Conservation (phyloP, 2,329 filamentous ascomycete species). For the Didymella pinodella region DNA sequence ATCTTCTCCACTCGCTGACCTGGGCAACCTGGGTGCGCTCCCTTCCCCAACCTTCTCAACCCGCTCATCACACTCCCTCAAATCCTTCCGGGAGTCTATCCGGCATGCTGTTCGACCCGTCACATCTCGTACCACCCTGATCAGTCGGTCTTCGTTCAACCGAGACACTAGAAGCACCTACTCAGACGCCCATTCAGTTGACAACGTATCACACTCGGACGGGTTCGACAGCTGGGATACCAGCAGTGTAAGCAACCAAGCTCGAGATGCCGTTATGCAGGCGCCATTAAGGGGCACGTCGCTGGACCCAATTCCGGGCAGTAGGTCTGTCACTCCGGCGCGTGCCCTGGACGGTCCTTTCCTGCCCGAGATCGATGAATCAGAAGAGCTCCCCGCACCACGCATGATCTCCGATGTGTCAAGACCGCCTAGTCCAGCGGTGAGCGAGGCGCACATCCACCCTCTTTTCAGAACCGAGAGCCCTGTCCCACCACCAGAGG, state of each 20-base stretch:
- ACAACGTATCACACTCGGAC: slow-evolving; percentile 57
- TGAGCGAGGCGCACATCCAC: slow-evolving; percentile 75
- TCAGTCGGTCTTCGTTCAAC: slow-evolving; percentile 43
- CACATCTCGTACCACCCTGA: slow-evolving; percentile 48
- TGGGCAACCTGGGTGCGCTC: slow-evolving; percentile 31
- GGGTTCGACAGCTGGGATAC: slow-evolving; percentile 81
- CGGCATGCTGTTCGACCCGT: slow-evolving; percentile 50
- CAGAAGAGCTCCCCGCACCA: slow-evolving; percentile 42
- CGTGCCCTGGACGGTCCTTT: slow-evolving; percentile 64
- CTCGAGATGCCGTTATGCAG: slow-evolving; percentile 58
- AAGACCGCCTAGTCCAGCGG: slow-evolving; percentile 50
- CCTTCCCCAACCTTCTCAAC: slow-evolving; percentile 49
- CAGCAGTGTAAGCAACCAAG: slow-evolving; percentile 69
- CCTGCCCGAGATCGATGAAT: slow-evolving; percentile 35
- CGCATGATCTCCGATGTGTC: slow-evolving; percentile 47
- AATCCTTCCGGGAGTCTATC: slow-evolving; percentile 49
- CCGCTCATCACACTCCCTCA: slow-evolving; percentile 47
- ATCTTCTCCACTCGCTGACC: slow-evolving; percentile 31
- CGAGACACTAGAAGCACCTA: slow-evolving; percentile 46
- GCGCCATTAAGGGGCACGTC: slow-evolving; percentile 57
- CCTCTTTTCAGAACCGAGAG: slow-evolving; percentile 79
- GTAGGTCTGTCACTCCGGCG: slow-evolving; percentile 70
- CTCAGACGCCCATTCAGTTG: slow-evolving; percentile 45
- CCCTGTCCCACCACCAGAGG: slow-evolving; percentile 69
- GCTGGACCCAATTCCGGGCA: slow-evolving; percentile 76